A percentile compares a stretch with the other conserved stretches of the same genome.
These are phyloP conservation scores for Cyberlindnera mrakii DNA, from an alignment of 805 yeast genomes.

Conservation along the genomic window DNA sequence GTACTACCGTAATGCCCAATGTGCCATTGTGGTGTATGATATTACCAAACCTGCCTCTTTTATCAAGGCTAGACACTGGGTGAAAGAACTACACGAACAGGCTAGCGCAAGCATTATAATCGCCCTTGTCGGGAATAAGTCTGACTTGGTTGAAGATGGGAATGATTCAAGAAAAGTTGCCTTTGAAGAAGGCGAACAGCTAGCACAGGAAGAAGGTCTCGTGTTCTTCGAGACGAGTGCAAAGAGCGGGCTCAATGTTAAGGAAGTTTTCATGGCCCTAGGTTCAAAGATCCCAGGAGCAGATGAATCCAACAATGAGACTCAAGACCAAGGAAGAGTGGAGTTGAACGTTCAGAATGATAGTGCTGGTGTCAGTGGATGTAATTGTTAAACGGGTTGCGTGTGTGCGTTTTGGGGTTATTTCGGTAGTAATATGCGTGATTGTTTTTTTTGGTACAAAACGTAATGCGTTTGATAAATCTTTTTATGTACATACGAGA, in stretches of 20 bases:
- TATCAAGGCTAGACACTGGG: slow-evolving; percentile 97
- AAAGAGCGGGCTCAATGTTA: slow-evolving; percentile 81
- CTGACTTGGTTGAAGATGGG: slow-evolving; percentile 58
- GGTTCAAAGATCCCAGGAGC: slow-evolving; percentile 73
- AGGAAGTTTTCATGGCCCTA: slow-evolving; percentile 84
- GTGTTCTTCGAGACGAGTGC: slow-evolving; percentile 94
- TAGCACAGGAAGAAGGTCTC: slow-evolving; percentile 88
- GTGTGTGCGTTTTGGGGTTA: too few species aligned
- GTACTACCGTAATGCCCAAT: slow-evolving; percentile 96
- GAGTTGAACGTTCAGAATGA: slow-evolving; percentile 28
- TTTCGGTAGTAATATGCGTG: too few species aligned
- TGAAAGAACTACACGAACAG: slow-evolving; percentile 90
- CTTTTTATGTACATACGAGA: too few species aligned
- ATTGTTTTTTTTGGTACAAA: too few species aligned
- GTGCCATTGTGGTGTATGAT: slow-evolving; percentile 93
- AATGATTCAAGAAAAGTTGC: slow-evolving; percentile 67
- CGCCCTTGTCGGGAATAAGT: slow-evolving; percentile 91
- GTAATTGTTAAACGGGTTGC: slow-evolving; percentile 24
- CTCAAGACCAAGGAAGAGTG: slow-evolving; percentile 19
- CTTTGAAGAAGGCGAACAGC: slow-evolving; percentile 74
- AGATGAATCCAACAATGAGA: slow-evolving; percentile 21
- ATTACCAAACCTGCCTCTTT: slow-evolving; percentile 92
- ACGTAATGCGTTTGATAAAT: too few species aligned
- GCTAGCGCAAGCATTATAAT: slow-evolving; percentile 88
- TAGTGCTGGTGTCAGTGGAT: slow-evolving; percentile 24